phyloP scores from a whole-genome alignment of 179 eudicot species.

The Drosera spatulata region DNA sequence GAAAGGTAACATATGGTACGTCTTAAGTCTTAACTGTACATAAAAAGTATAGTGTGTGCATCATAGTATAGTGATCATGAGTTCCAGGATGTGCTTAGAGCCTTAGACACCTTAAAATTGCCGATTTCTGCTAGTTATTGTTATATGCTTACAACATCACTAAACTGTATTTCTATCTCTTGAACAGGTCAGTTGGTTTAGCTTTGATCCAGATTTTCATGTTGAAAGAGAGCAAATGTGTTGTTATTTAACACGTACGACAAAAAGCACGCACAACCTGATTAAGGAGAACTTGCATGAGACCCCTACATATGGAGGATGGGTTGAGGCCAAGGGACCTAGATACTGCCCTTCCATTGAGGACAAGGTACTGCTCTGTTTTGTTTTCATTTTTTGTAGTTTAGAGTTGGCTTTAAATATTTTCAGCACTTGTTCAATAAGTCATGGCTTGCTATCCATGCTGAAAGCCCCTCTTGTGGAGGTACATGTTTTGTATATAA shows the following conservation, averaged over 20 bases:
- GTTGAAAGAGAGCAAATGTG: conserved; percentile 89
- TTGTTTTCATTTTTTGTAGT: no score
- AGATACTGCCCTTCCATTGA: conserved; percentile 99
- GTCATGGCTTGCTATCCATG: no score
- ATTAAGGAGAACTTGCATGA: conserved; percentile 94
- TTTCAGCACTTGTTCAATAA: no score
- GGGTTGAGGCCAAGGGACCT: conserved; percentile 99
- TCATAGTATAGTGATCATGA: no score
- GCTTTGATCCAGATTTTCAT: conserved; percentile 89
- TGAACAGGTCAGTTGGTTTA: conserved; percentile 89
- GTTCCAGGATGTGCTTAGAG: no score
- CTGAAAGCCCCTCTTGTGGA: no score
- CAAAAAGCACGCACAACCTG: conserved; percentile 72
- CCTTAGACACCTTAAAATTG: no score
- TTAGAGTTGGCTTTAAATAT: no score
- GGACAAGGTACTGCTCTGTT: conserved; percentile 56
- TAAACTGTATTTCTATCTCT: background rate
- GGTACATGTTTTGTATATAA: no score
- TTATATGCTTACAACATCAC: background rate
- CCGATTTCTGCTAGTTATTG: background rate
- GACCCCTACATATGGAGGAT: conserved; percentile 99
- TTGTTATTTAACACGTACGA: conserved; percentile 95
- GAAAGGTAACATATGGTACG: background rate
- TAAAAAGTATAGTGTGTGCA: no score
- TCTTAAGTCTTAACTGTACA: no score